A percentile compares a stretch with the other conserved stretches of the same genome.
Evolutionary conservation across 2,329 filamentous ascomycete genomes (phyloP).

Genomic region (Diaporthe ampelina): DNA sequence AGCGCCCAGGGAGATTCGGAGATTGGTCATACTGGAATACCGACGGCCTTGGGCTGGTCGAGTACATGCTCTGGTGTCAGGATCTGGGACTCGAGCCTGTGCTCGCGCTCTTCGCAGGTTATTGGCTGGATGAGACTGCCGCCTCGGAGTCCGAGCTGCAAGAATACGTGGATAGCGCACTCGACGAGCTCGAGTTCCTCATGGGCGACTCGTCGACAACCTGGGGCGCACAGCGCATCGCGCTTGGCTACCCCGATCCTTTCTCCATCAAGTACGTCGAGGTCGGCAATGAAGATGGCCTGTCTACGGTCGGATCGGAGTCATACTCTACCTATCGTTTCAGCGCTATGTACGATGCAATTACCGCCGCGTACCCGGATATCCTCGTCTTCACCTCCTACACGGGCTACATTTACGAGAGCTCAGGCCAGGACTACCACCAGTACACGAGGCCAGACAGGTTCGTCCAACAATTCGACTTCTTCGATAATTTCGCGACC

Average conservation of each 20-base stretch:
- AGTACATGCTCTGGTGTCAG: constrained; percentile 56
- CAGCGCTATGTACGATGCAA: constrained; percentile 56
- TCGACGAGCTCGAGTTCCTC: constrained; percentile 67
- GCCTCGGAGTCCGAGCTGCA: constrained; percentile 58
- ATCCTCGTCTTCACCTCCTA: constrained; percentile 38
- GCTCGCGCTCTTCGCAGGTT: constrained; percentile 62
- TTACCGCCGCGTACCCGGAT: constrained; percentile 42
- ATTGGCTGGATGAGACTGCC: constrained; percentile 56
- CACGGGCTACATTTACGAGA: constrained; percentile 41
- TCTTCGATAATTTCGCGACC: constrained; percentile 55
- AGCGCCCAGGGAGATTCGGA: constrained; percentile 53
- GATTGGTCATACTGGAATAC: constrained; percentile 60
- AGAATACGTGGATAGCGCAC: constrained; percentile 60
- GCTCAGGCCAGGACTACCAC: constrained; percentile 53
- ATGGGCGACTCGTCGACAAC: constrained; percentile 58
- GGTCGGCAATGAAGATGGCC: constrained; percentile 67
- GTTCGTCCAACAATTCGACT: constrained; percentile 51
- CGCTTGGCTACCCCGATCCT: constrained; percentile 63
- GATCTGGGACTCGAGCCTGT: constrained; percentile 42
- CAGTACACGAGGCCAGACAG: constrained; percentile 50
- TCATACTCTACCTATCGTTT: constrained; percentile 57
- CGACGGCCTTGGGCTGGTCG: constrained; percentile 64
- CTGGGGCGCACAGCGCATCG: constrained; percentile 62
- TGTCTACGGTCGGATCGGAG: constrained; percentile 53
- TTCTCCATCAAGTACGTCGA: constrained; percentile 66